Percentiles rank a stretch among this genome's conserved stretches.
Evolutionary conservation across 345 rosid genomes (phyloP).

Genomic region (Camelina laxa): DNA sequence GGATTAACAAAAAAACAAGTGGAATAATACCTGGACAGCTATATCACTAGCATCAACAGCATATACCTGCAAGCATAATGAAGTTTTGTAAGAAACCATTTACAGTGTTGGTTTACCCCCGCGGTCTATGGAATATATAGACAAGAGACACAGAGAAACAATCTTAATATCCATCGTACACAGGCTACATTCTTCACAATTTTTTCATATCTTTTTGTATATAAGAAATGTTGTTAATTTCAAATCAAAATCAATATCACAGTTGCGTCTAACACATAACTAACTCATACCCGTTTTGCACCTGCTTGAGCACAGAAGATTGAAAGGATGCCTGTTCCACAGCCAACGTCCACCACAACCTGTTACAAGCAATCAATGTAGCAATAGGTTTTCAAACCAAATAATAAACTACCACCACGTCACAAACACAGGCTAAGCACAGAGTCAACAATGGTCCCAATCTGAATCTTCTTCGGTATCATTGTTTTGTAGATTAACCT

Average conservation of each 20-base stretch:
- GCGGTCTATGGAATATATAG: constrained; percentile 8
- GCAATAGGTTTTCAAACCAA: constrained; percentile 17
- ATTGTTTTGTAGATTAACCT: constrained; percentile 2
- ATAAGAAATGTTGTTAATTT: not conserved
- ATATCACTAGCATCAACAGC: constrained; percentile 99
- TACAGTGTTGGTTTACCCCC: constrained; percentile 7
- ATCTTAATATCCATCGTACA: not conserved
- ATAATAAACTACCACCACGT: not conserved
- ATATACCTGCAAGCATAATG: constrained; percentile 67
- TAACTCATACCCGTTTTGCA: constrained; percentile 75
- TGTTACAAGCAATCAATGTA: constrained; percentile 45
- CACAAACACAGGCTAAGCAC: constrained; percentile 8
- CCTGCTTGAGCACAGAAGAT: constrained; percentile 99
- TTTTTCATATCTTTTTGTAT: constrained; percentile 3
- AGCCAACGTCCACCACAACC: constrained; percentile 99
- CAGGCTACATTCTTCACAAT: constrained; percentile 18
- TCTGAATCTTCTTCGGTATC: not conserved
- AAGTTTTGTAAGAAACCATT: constrained; percentile 28
- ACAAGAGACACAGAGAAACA: not conserved
- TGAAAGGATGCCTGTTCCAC: constrained; percentile 98
- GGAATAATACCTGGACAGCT: constrained; percentile 80
- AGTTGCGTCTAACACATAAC: constrained; percentile 2
- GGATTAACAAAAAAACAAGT: constrained; percentile 29
- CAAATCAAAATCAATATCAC: not conserved
- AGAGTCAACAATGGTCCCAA: constrained; percentile 5